Base-by-base conservation (phyloP, 495 filamentous ascomycete genomes). In the Thozetella sp. region DNA sequence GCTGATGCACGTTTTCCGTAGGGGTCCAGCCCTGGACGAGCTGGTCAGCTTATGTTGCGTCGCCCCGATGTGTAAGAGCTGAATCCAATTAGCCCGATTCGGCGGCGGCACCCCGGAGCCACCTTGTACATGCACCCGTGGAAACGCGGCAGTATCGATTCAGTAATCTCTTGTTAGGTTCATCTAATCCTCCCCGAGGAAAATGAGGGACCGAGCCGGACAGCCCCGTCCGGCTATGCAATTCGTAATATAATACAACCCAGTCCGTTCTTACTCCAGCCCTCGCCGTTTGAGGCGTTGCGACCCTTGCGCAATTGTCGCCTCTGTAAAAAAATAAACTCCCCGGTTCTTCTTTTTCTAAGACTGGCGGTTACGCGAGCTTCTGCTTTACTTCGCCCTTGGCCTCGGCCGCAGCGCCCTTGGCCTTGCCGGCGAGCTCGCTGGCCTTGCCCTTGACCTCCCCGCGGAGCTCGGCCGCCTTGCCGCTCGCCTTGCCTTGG, bases 341-440 rank as follows among this genome's bases (percentile, higher is more conserved):
- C n/a, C n/a, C n/a, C n/a, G n/a, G n/a, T n/a, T n/a, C n/a, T n/a
- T n/a, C n/a, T n/a, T n/a, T n/a, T n/a, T n/a, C n/a, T n/a, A n/a
- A n/a, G n/a, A n/a, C n/a, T n/a, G n/a, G 27, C 43, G 4, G 22
- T 51, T 54, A 62, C 15, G 55, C 56, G 22, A 65, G 13, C 61
- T 60, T 63, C 22, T 30, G 22, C 64, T 62, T 58, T 11, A 58
- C 52, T 22, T 58, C 50, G 43, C 40, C 58, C 55, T 54, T 65
- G 0, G 67, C 48, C 55, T 76, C 74, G 25, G 63, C 63, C 0
- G 73, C 65, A 54, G 68, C 63, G 25, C 70, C 76, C 65, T 80
- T 77, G 6, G 66, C 66, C 53, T 76, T 62, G 43, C 77, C 71
- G 0, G 68, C 57, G 1, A 71, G 53, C 57, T 76, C 68, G 15